Base-by-base conservation (phyloP, 768 basidiomycete genomes). In the Boletus barrowsii region DNA sequence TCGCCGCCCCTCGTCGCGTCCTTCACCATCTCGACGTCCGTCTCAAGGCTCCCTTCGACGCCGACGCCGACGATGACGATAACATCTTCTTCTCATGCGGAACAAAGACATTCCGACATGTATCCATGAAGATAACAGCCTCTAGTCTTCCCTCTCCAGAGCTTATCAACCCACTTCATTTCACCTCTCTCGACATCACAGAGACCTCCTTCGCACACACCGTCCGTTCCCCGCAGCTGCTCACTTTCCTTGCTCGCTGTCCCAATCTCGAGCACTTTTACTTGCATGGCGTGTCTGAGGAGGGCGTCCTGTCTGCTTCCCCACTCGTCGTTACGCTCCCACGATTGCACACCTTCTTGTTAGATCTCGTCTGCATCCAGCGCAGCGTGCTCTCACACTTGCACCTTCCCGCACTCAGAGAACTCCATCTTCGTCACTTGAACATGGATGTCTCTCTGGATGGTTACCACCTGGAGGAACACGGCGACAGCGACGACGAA, bases 401-500 rank as follows among this genome's bases (percentile, higher is more conserved):
- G n/a, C 63, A 83, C 56, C 76, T 81, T 2, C 88, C 88, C 17
- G 74, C 71, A 2, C 79, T 90, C 29, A 68, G 68, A 39, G 78
- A 81, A 45, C 81, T 91, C 39, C 79, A 78, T 62, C 83, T 91
- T 55, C 74, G 80, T 7, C 81, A 84, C 56, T 72, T 89, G 18
- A 90, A 90, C 62, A 80, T 84, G 64, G 85, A 87, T 49, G 81
- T 78, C 55, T 46, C 51, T 42, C 53, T 68, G 3, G 42, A 60
- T 4, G 62, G 64, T 15, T 71, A 83, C 29, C 64, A 70, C 15
- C 41, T 54, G 7, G 48, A 66, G 26, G 87, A 88, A 51, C 72
- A 76, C 7, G 87, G 87, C 32, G 89, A 90, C 56, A 85, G 82
- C 59, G 87, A 87, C 9, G 88, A 90, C 58, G 88, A 88, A 61